Conservation (phyloP, 306 rosid genomes). For the Canavalia gladiata region DNA sequence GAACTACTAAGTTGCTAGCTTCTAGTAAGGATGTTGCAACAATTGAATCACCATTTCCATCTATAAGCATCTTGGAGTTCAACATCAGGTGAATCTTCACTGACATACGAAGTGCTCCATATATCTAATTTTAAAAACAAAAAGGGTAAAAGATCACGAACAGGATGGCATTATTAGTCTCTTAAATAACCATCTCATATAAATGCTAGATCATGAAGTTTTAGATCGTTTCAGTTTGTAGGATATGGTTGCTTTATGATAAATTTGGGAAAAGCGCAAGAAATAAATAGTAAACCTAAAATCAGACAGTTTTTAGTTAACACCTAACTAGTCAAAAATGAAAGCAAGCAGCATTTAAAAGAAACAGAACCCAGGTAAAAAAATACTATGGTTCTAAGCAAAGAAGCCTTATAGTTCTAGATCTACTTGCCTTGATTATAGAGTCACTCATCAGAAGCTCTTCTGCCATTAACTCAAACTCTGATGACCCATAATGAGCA, state of each 20-base stretch:
- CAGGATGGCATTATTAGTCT: slow-evolving; percentile 28
- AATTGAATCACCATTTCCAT: slow-evolving; percentile 74
- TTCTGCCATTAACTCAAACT: slow-evolving; percentile 97
- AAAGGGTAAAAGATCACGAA: slow-evolving; percentile 11
- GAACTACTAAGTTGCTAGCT: slow-evolving; percentile 95
- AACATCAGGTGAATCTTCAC: slow-evolving; percentile 93
- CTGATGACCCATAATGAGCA: slow-evolving; percentile 89
- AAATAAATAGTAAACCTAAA: not conserved
- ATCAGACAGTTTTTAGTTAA: slow-evolving; percentile 1
- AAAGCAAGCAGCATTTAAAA: slow-evolving; percentile 20
- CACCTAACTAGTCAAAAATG: slow-evolving; percentile 22
- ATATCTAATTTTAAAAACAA: slow-evolving; percentile 63
- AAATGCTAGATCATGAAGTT: slow-evolving; percentile 10
- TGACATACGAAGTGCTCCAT: slow-evolving; percentile 96
- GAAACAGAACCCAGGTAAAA: slow-evolving; percentile 22
- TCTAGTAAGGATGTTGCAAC: slow-evolving; percentile 90
- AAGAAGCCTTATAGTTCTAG: slow-evolving; percentile 34
- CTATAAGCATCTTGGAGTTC: slow-evolving; percentile 90
- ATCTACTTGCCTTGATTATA: slow-evolving; percentile 75
- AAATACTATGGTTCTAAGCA: slow-evolving; percentile 1
- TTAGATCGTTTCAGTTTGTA: slow-evolving; percentile 25
- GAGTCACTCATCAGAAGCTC: slow-evolving; percentile 99
- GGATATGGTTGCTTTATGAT: slow-evolving; percentile 38
- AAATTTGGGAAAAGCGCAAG: slow-evolving; percentile 5
- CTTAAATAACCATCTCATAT: slow-evolving; percentile 12